Base-by-base conservation (phyloP, 805 yeast genomes). In the Blastobotrys terrestris region DNA sequence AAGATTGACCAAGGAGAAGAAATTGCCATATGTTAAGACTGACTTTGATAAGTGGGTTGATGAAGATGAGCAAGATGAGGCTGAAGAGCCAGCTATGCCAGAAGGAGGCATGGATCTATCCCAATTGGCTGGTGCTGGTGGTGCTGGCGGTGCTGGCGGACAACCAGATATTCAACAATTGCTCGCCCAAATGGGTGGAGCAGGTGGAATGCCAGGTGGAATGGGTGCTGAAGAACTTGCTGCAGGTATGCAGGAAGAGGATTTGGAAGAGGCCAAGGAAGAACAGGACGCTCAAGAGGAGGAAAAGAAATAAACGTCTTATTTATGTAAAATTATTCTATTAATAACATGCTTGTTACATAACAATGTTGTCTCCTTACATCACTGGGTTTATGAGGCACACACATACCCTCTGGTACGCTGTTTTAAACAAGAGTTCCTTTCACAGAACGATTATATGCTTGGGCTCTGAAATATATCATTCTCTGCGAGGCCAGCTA, bases 11-110 rank as follows among this genome's bases (percentile, higher is more conserved):
- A 91, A 90, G 72, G 91, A 86, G 63, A 88, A 90, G 74, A 89
- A 84, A 67, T 79, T 77, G 56, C 88, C 83, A 59, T 87, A 79
- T 71, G 80, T 92, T 67, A 87, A 87, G 76, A 92, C 99, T 13
- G 98, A 92, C 67, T 92, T 92, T 66, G 96, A 91, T 74, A 87
- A 84, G 70, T 92, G 99, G 99, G 96, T 87, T 42, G 99, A 92
- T 67, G 98, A 92, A 74, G 99, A 92, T 67, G 99, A 92, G 72
- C 99, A 92, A 72, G 91, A 83, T 54, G 74, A 70, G 49, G 76
- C 74, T 8, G 84, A 76, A 43, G 77, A 71, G 20, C 80, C 70
- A 57, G 35, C 35, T 26, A 11, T 26, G 8, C 64, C 57, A 22
- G 67, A 59, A 44, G 63, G 55, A 5, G 73, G 69, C 35, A 53